These are phyloP conservation scores for Eimeria praecox DNA, from an alignment of 169 alveolate species.

Conservation along the genomic window DNA sequence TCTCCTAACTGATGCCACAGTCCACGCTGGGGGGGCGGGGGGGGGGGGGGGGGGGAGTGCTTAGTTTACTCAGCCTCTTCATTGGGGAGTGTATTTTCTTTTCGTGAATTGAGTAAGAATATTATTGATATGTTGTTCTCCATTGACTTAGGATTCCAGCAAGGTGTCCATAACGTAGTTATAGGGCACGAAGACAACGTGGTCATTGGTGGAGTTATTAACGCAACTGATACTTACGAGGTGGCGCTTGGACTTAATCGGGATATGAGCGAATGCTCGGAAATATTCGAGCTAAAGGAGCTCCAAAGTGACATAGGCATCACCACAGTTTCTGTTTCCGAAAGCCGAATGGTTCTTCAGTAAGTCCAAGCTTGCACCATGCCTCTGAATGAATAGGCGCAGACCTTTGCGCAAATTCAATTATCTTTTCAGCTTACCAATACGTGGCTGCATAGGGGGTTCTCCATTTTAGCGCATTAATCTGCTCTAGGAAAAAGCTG, in stretches of 20 bases:
- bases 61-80: not conserved
- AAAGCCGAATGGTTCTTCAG: constrained; percentile 73
- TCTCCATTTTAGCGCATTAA: not conserved
- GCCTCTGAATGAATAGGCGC: not conserved
- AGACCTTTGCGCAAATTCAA: not conserved
- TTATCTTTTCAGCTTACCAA: not conserved
- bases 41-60: not conserved
- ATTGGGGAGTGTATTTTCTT: not conserved
- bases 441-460: not conserved
- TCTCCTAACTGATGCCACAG: not conserved
- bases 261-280: constrained; percentile 57
- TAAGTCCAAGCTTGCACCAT: constrained; percentile 3
- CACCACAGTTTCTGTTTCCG: constrained; percentile 39
- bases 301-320: constrained; percentile 32
- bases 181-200: constrained; percentile 66
- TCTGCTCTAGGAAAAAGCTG: not conserved
- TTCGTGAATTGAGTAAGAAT: not conserved
- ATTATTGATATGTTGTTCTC: not conserved
- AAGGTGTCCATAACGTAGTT: constrained; percentile 69
- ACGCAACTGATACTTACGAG: constrained; percentile 71
- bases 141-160: constrained; percentile 58
- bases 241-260: constrained; percentile 53
- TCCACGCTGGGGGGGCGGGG: not conserved
- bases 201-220: constrained; percentile 58
- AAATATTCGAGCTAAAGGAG: not conserved